Evolutionary conservation across 2,329 filamentous ascomycete genomes (phyloP).

Genomic region (Drechmeria coniospora): DNA sequence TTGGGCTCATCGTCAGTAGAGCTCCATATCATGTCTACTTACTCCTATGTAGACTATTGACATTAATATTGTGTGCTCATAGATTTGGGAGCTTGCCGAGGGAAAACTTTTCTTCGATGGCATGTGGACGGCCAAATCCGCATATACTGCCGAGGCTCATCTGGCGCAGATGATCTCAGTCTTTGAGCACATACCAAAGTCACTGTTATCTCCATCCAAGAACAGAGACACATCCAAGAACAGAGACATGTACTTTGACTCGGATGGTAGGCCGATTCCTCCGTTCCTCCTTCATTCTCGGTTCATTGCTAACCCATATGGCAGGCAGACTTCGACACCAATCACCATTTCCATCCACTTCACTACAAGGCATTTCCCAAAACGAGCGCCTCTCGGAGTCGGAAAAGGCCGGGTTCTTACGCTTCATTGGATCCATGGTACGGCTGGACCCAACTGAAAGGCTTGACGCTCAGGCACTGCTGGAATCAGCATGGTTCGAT

Average conservation of each 20-base stretch:
- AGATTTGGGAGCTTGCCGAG: slow-evolving; percentile 11
- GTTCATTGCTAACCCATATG: not conserved
- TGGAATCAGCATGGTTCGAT: slow-evolving; percentile 4
- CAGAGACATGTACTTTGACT: slow-evolving; percentile 4
- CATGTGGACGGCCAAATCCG: slow-evolving; percentile 5
- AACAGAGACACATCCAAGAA: slow-evolving; percentile 2
- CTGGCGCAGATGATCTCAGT: slow-evolving; percentile 10
- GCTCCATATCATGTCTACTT: too few relatives aligned
- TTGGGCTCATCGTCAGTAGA: slow-evolving; percentile 5
- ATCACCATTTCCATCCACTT: slow-evolving; percentile 4
- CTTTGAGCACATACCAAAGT: slow-evolving; percentile 7
- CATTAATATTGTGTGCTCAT: not conserved
- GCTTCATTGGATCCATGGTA: slow-evolving; percentile 5
- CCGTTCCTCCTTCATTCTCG: not conserved
- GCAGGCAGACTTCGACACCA: slow-evolving; percentile 6
- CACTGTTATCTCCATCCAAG: slow-evolving; percentile 4
- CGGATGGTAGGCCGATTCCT: slow-evolving; percentile 1
- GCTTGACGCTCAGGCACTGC: slow-evolving; percentile 4
- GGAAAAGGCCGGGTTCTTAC: slow-evolving; percentile 4
- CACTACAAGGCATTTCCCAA: slow-evolving; percentile 4
- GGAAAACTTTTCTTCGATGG: slow-evolving; percentile 11
- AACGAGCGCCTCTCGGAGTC: slow-evolving; percentile 1
- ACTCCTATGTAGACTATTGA: not conserved
- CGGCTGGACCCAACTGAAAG: slow-evolving; percentile 4
- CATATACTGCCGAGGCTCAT: slow-evolving; percentile 10